Conservation (phyloP, 2,329 filamentous ascomycete genomes). For the Cercospora sp. region DNA sequence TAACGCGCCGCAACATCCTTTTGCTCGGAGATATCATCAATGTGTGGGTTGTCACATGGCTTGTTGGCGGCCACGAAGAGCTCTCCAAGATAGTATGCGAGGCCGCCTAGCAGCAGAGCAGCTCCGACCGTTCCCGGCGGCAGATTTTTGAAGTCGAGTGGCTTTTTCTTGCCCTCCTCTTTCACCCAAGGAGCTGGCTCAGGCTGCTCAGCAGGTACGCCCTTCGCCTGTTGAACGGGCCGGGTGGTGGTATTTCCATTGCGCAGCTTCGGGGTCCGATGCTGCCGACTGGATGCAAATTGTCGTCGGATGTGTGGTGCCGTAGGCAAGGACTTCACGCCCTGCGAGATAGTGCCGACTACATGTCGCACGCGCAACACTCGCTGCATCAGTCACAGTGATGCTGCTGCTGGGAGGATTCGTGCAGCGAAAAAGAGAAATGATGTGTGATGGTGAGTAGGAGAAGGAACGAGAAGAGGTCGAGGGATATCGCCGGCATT, state of each 20-base stretch:
- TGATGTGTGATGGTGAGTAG: background rate
- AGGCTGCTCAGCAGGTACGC: background rate
- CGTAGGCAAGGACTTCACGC: slow-evolving; percentile 3
- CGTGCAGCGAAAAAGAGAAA: background rate
- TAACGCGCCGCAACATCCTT: slow-evolving; percentile 49
- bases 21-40: slow-evolving; percentile 33
- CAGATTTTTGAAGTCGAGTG: slow-evolving; percentile 11
- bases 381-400: slow-evolving; percentile 26
- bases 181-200: background rate
- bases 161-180: background rate
- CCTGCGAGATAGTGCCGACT: slow-evolving; percentile 19
- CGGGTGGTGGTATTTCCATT: background rate
- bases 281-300: slow-evolving; percentile 3
- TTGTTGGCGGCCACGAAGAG: slow-evolving; percentile 39
- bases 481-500: slow-evolving; percentile 6
- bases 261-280: background rate
- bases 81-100: slow-evolving; percentile 45
- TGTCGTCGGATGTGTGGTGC: background rate
- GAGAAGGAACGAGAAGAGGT: background rate
- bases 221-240: background rate
- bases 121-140: slow-evolving; percentile 11
- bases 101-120: slow-evolving; percentile 31
- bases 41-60: slow-evolving; percentile 28
- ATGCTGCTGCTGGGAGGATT: background rate
- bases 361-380: slow-evolving; percentile 25